Evolutionary conservation across 305 asterid species (phyloP).

Genomic region (Solanum hybrid): DNA sequence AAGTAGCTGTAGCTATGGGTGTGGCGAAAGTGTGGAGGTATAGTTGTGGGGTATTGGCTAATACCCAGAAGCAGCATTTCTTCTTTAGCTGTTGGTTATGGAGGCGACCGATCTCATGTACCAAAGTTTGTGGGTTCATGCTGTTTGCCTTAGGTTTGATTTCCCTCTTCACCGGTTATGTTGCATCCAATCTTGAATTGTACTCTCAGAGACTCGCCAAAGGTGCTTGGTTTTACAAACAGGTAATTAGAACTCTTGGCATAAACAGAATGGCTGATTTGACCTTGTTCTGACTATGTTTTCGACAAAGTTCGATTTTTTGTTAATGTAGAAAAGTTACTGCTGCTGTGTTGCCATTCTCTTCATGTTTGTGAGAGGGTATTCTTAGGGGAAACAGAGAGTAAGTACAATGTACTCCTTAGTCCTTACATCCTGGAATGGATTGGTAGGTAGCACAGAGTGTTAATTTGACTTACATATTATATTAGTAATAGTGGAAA

Average conservation of each 20-base stretch:
- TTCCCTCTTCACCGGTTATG: constrained; percentile 90
- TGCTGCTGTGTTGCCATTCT: neutral
- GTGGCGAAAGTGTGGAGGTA: neutral
- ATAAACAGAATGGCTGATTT: neutral
- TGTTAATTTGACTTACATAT: neutral
- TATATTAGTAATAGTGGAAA: neutral
- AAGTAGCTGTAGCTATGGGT: neutral
- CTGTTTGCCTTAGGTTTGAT: constrained; percentile 77
- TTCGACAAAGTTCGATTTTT: neutral
- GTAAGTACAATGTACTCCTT: neutral
- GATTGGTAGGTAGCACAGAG: neutral
- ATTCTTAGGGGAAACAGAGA: neutral
- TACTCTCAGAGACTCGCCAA: constrained; percentile 43
- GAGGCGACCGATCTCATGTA: constrained; percentile 64
- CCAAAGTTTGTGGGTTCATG: constrained; percentile 70
- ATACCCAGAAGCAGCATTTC: constrained; percentile 6
- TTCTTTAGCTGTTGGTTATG: constrained; percentile 18
- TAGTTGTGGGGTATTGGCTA: neutral
- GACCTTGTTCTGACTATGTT: neutral
- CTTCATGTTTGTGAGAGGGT: neutral
- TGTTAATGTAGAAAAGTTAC: neutral
- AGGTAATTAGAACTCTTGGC: constrained; percentile 5
- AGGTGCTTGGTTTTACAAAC: constrained; percentile 37
- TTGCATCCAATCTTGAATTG: constrained; percentile 94
- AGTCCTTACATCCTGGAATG: neutral